phyloP scores from a whole-genome alignment of 1,139 yeast species.

The Debaryomyces fabryi region DNA sequence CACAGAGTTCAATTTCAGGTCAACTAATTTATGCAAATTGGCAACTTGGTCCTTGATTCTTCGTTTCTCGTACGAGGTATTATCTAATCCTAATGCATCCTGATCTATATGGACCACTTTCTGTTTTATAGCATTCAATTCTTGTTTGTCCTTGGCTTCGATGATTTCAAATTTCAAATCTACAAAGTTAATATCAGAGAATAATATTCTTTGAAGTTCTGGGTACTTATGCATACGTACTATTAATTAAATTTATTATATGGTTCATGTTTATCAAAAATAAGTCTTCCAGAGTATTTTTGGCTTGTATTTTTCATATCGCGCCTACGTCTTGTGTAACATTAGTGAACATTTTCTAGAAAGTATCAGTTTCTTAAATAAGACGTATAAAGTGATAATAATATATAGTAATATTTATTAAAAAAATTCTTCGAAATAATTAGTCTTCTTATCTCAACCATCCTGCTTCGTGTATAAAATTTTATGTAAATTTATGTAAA shows the following conservation, averaged over 20 bases:
- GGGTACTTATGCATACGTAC: not conserved
- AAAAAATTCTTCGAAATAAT: no score
- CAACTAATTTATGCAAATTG: constrained; percentile 22
- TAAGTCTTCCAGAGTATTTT: not conserved
- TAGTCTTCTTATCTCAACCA: no score
- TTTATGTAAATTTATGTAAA: not conserved
- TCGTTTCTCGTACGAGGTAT: constrained; percentile 19
- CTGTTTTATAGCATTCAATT: constrained; percentile 7
- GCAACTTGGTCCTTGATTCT: constrained; percentile 20
- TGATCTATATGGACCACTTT: constrained; percentile 7
- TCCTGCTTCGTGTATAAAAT: no score
- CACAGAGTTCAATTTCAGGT: constrained; percentile 20
- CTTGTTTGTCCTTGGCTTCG: constrained; percentile 3
- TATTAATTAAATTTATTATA: not conserved
- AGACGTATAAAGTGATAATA: not conserved
- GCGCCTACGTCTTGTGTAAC: not conserved
- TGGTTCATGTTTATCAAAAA: not conserved
- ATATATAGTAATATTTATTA: not conserved
- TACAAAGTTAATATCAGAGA: not conserved
- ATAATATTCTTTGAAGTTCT: not conserved
- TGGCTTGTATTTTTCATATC: not conserved
- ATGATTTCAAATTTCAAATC: constrained; percentile 3
- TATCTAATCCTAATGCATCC: constrained; percentile 5
- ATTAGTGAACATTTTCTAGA: not conserved
- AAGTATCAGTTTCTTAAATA: not conserved